Percentiles rank a stretch among this genome's conserved stretches.
These are phyloP conservation scores for Trichoderma sp. DNA, from an alignment of 2,329 filamentous ascomycete genomes.

Conservation along the genomic window DNA sequence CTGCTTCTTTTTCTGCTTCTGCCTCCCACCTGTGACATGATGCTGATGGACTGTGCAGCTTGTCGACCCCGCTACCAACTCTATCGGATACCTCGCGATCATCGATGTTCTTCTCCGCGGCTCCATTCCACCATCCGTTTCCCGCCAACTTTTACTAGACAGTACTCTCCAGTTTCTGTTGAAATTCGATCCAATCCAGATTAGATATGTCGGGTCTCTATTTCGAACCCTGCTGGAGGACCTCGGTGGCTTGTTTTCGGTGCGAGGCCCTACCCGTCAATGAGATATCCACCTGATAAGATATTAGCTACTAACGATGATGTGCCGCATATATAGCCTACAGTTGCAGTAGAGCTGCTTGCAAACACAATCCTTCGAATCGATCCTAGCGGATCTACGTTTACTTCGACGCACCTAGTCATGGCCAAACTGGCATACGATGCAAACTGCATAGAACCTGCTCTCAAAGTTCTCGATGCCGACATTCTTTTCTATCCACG, in stretches of 20 bases:
- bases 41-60: constrained; percentile 39
- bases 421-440: constrained; percentile 64
- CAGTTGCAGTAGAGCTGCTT: constrained; percentile 51
- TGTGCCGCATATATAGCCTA: constrained; percentile 44
- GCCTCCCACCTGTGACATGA: no score
- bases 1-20: neutral
- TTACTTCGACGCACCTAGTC: constrained; percentile 65
- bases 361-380: constrained; percentile 63
- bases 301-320: constrained; percentile 23
- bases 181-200: constrained; percentile 55
- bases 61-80: constrained; percentile 53
- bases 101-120: constrained; percentile 47
- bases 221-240: constrained; percentile 52
- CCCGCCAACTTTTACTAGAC: constrained; percentile 44
- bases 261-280: constrained; percentile 36
- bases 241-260: constrained; percentile 48
- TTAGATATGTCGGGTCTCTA: constrained; percentile 53
- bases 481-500: constrained; percentile 67
- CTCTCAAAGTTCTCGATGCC: constrained; percentile 65
- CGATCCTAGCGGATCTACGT: constrained; percentile 67
- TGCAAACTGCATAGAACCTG: constrained; percentile 56
- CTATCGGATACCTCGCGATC: constrained; percentile 56
- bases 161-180: constrained; percentile 51
- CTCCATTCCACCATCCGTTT: constrained; percentile 37
- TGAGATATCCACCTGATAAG: neutral